These are phyloP conservation scores for Cicer judaicum DNA, from an alignment of 306 rosid genomes.

Conservation along the genomic window DNA sequence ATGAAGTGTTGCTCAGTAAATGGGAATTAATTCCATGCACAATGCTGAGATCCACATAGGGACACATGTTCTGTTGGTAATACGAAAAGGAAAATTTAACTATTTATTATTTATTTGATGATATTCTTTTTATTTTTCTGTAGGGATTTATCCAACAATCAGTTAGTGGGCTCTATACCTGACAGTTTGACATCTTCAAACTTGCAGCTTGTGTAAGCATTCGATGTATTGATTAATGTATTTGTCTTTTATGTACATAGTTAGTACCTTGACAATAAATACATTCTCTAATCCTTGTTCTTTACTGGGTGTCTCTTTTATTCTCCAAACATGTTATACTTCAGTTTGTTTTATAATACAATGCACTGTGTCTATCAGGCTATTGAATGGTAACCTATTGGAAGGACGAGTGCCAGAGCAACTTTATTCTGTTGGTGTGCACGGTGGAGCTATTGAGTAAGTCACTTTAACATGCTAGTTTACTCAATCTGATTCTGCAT, in stretches of 20 bases:
- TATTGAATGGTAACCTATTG: constrained; percentile 80
- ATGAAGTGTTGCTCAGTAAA: neutral
- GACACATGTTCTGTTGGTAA: neutral
- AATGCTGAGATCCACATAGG: neutral
- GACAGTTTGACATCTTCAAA: constrained; percentile 71
- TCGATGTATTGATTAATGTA: constrained; percentile 13
- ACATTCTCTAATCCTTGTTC: constrained; percentile 10
- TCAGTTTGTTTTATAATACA: constrained; percentile 35
- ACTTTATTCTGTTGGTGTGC: constrained; percentile 89
- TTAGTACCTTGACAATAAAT: constrained; percentile 10
- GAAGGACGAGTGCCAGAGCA: constrained; percentile 91
- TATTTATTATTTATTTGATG: constrained; percentile 21
- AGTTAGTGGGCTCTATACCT: constrained; percentile 77
- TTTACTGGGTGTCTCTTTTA: constrained; percentile 6
- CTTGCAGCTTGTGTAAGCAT: constrained; percentile 86
- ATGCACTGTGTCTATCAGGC: constrained; percentile 55
- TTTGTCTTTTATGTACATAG: constrained; percentile 1
- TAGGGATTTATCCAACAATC: constrained; percentile 94
- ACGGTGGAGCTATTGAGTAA: constrained; percentile 96
- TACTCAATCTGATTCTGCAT: constrained; percentile 36
- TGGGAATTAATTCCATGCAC: neutral
- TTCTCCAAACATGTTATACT: constrained; percentile 14
- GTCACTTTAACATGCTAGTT: constrained; percentile 47
- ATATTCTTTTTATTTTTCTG: constrained; percentile 36
- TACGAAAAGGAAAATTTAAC: constrained; percentile 5